Conservation (phyloP, 2,329 filamentous ascomycete species). For the Bipolaris victoriae region DNA sequence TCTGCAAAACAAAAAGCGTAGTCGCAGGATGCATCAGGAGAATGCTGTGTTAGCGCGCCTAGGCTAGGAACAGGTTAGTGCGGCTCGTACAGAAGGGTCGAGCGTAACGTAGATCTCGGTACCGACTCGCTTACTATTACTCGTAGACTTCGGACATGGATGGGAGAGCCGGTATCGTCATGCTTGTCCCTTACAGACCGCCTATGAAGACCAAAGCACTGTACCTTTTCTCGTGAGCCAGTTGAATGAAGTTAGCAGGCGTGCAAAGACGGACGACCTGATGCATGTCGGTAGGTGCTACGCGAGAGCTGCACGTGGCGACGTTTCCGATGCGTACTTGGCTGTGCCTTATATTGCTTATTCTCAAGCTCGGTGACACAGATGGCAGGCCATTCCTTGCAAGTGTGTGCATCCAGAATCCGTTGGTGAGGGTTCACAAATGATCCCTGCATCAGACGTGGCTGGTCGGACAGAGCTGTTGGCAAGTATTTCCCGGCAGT, state of each 20-base stretch:
- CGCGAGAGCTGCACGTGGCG: neutral
- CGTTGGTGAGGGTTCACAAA: neutral
- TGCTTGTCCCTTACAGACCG: neutral
- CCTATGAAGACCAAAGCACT: neutral
- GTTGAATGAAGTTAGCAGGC: neutral
- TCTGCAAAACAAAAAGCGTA: constrained; percentile 4
- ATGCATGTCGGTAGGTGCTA: neutral
- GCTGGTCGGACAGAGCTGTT: neutral
- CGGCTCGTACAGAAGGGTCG: neutral
- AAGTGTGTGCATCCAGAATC: neutral
- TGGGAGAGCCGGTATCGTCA: constrained; percentile 15
- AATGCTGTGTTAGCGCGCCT: constrained; percentile 2
- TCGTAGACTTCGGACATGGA: constrained; percentile 1
- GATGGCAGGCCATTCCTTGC: neutral
- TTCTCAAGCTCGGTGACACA: neutral
- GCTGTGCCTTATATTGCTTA: neutral
- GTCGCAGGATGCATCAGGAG: neutral
- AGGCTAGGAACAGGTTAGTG: constrained; percentile 15
- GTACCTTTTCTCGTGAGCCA: neutral
- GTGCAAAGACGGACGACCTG: neutral
- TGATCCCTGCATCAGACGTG: neutral
- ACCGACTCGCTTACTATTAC: neutral
- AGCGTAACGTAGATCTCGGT: constrained; percentile 8
- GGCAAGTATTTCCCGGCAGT: neutral
- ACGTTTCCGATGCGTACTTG: neutral